phyloP scores from a whole-genome alignment of 2,329 filamentous ascomycete species.

The Ophiosphaerella herpotricha region DNA sequence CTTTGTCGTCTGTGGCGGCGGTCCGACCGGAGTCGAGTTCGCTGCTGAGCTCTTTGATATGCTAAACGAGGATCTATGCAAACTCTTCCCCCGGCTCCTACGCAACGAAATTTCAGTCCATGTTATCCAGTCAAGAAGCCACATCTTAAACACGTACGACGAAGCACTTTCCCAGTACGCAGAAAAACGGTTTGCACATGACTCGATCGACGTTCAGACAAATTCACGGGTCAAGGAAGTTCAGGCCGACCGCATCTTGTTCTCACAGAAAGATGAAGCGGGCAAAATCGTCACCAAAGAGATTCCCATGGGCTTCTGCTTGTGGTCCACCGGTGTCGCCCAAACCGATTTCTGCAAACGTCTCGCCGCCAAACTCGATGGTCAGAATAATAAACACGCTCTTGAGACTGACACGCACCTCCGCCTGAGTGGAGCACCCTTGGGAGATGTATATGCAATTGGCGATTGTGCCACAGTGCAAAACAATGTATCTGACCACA shows the following conservation, averaged over 20 bases:
- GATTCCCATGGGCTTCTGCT: constrained; percentile 90
- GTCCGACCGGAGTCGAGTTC: constrained; percentile 96
- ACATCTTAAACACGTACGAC: constrained; percentile 98
- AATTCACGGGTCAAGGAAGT: constrained; percentile 95
- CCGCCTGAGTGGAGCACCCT: constrained; percentile 81
- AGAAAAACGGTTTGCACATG: constrained; percentile 86
- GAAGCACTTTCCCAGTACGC: constrained; percentile 92
- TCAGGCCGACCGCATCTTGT: constrained; percentile 79
- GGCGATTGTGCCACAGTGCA: constrained; percentile 96
- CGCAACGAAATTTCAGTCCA: constrained; percentile 98
- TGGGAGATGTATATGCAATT: constrained; percentile 95
- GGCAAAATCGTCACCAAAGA: constrained; percentile 84
- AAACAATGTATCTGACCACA: constrained; percentile 92
- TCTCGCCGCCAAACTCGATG: constrained; percentile 74
- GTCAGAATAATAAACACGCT: constrained; percentile 86
- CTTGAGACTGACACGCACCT: constrained; percentile 94
- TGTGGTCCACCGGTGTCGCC: constrained; percentile 95
- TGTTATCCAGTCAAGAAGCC: constrained; percentile 89
- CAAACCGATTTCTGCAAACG: constrained; percentile 80
- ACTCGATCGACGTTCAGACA: constrained; percentile 88
- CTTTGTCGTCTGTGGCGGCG: constrained; percentile 94
- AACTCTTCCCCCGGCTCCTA: constrained; percentile 78
- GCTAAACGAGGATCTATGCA: constrained; percentile 87
- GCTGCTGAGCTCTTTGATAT: constrained; percentile 95
- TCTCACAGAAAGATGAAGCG: constrained; percentile 77